Conservation (phyloP, 768 basidiomycete genomes). For the Amanita muscaria region DNA sequence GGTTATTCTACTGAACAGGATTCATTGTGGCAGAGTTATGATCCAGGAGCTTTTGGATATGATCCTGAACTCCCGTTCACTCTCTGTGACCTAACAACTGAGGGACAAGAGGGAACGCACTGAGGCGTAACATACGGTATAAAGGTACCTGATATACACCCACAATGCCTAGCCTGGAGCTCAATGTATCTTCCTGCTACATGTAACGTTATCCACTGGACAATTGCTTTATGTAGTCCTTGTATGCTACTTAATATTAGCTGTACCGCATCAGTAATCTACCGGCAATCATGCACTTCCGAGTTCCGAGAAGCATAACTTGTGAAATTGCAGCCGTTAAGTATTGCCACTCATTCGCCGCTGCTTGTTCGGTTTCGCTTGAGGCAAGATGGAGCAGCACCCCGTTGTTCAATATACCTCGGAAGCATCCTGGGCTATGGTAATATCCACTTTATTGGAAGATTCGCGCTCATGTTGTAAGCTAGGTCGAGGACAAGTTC, state of each 20-base stretch:
- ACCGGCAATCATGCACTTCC: neutral
- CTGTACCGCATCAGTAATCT: neutral
- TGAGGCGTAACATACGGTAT: slow-evolving; percentile 8
- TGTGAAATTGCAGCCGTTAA: too few species aligned
- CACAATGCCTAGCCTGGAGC: too few species aligned
- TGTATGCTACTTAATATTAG: neutral
- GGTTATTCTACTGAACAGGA: slow-evolving; percentile 43
- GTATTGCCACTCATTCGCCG: neutral
- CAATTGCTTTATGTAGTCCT: too few species aligned
- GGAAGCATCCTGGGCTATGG: slow-evolving; percentile 82
- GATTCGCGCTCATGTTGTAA: neutral
- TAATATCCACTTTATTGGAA: slow-evolving; percentile 18
- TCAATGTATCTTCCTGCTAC: slow-evolving; percentile 8
- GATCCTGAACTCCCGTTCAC: slow-evolving; percentile 76
- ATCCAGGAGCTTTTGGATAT: slow-evolving; percentile 62
- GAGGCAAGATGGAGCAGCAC: slow-evolving; percentile 47
- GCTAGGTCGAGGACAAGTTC: slow-evolving; percentile 86
- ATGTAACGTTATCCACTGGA: too few species aligned
- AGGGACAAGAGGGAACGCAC: slow-evolving; percentile 27
- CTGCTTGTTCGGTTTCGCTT: neutral
- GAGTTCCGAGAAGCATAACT: neutral
- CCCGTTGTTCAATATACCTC: slow-evolving; percentile 74
- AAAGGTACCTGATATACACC: too few species aligned
- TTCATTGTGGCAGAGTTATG: slow-evolving; percentile 55
- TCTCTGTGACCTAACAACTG: slow-evolving; percentile 33